phyloP scores from a whole-genome alignment of 179 eudicot genomes.

The Vitellaria paradoxa region DNA sequence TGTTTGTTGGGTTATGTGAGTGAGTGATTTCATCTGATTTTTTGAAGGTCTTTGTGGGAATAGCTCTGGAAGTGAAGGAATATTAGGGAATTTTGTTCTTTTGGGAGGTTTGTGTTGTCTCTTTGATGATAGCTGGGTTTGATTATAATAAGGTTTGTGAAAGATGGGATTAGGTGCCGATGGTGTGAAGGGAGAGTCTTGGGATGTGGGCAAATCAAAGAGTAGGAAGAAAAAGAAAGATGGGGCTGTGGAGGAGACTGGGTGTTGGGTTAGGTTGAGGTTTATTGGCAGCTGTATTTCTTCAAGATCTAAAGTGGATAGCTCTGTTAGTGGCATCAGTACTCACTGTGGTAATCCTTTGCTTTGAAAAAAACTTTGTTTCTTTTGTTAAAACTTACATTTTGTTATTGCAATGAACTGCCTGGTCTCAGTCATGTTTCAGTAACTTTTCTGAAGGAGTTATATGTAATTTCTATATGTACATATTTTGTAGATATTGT shows the following conservation, averaged over 20 bases:
- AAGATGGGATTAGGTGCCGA: conserved; percentile 42
- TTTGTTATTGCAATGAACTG: not conserved
- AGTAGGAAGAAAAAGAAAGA: conserved; percentile 29
- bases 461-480: not conserved
- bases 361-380: not conserved
- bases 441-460: not conserved
- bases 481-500: not conserved
- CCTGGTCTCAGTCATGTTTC: conserved; percentile 1
- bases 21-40: conserved; percentile 15
- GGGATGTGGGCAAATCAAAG: conserved; percentile 24
- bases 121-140: conserved; percentile 1
- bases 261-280: conserved; percentile 47
- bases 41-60: not conserved
- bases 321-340: conserved; percentile 43
- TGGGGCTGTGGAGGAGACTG: conserved; percentile 24
- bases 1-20: conserved; percentile 8
- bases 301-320: conserved; percentile 64
- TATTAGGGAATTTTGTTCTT: not conserved
- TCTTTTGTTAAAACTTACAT: not conserved
- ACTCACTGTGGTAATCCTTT: conserved; percentile 36
- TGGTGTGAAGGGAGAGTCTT: conserved; percentile 29
- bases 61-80: not conserved
- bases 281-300: conserved; percentile 41
- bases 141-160: conserved; percentile 19
- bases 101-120: not conserved